These are phyloP conservation scores for Tubosaeta sp. DNA, from an alignment of 768 basidiomycete genomes.

Conservation along the genomic window DNA sequence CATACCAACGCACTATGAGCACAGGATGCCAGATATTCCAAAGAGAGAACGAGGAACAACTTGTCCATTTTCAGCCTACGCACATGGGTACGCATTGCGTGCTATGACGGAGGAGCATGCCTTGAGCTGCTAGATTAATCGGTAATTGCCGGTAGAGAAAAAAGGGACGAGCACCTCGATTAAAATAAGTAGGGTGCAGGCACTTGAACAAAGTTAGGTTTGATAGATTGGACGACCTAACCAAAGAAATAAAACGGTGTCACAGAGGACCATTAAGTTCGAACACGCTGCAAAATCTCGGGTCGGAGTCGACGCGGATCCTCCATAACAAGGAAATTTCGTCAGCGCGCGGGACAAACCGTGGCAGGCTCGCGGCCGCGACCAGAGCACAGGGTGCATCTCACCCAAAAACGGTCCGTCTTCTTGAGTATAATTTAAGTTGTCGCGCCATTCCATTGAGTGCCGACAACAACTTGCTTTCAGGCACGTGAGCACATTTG, in stretches of 20 bases:
- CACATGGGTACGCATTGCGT: not conserved
- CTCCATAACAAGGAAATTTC: not conserved
- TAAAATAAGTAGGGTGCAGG: constrained; percentile 1
- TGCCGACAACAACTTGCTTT: not conserved
- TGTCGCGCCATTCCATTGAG: constrained; percentile 5
- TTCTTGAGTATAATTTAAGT: constrained; percentile 3
- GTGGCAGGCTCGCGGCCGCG: not conserved
- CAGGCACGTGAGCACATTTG: not conserved
- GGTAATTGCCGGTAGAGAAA: not conserved
- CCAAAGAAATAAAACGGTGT: constrained; percentile 9
- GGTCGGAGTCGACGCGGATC: constrained; percentile 9
- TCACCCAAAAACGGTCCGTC: not conserved
- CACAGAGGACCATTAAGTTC: not conserved
- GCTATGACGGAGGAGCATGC: not conserved
- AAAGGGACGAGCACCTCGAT: not conserved
- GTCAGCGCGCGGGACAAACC: not conserved
- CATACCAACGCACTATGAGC: not conserved
- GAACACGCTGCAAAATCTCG: constrained; percentile 4
- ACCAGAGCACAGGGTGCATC: not conserved
- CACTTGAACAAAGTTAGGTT: constrained; percentile 21
- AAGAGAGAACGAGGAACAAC: constrained; percentile 1
- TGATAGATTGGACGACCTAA: constrained; percentile 6
- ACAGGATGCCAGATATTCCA: not conserved
- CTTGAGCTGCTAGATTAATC: not conserved
- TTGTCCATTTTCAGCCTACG: not conserved